Evolutionary conservation across 1,284 basidiomycete genomes (phyloP), one percentile per base, ranked within the genome.

Genomic region (Chalciporus piperatoides): DNA sequence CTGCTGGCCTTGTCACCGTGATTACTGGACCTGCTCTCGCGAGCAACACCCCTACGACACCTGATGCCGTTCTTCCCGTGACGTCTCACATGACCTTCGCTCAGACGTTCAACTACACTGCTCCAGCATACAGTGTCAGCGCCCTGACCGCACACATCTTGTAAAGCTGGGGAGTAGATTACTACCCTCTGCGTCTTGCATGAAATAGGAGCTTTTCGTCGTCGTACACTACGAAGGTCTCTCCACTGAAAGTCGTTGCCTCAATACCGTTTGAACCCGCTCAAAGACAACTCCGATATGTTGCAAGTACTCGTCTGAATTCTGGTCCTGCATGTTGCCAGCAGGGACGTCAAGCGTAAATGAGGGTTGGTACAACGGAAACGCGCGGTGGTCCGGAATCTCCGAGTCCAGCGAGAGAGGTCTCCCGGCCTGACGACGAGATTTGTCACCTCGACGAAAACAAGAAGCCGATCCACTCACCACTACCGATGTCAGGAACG

Each of bases 261-360:
- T 54, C n/a, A 68, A 41, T 21, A 44, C 3, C 6, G 17, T 37
- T 21, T 53, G 55, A 25, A 64, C 48, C n/a, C 27, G 46, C n/a
- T 44, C 56, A 49, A 68, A 73, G 2, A 57, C 27, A 10, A 47
- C 42, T 44, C 69, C 61, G 5, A 83, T 59, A 12, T 59, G 56
- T 9, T 56, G 50, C 17, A 85, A 55, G 56, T 84, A 80, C 27
- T 74, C 76, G 0, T 77, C 69, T 0, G 76, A 78, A 56, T 93
- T 95, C 46, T 79, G 74, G 56, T 95, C 90, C 46, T 72, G 76
- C 73, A 84, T 84, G 47, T 80, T 83, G 2, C 89, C 86, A 47
- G 75, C 60, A 0, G 82, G 79, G 0, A 93, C 80, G 55, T 92
- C 89, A 30, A 94, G 72, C 0, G 79, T 85, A 62, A 93, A 94